Evolutionary conservation across 2,329 filamentous ascomycete species (phyloP), one percentile per base, ranked within the genome.

Genomic region (Chaetoscypha palmicola): DNA sequence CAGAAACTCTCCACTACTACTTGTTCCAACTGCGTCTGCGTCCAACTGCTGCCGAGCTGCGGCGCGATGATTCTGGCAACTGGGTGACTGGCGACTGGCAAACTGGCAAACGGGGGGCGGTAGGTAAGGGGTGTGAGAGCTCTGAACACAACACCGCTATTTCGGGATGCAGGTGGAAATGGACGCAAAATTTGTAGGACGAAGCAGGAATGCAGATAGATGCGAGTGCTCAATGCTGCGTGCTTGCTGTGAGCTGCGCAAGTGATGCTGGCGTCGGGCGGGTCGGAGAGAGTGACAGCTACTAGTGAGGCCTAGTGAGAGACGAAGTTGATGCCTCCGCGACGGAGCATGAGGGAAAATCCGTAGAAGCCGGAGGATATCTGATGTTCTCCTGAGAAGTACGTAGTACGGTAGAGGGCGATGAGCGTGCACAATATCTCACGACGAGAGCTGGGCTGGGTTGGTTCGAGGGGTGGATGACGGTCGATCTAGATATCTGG

Each of bases 81-180:
- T n/a, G n/a, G n/a, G n/a, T n/a, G n/a, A n/a, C n/a, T n/a, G n/a
- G n/a, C n/a, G n/a, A n/a, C n/a, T n/a, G 21, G 23, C 22, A 19
- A 22, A 23, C 26, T 14, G 11, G 23, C 14, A 28, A 14, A 26
- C 37, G 16, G 14, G 35, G 36, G 41, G n/a, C n/a, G n/a, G 41
- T 43, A 42, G 46, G 46, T 47, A 49, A 49, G 38, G 46, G 46
- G 40, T 43, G 41, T 24, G 21, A 31, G 20, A 14, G 26, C 19
- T n/a, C 20, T 17, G 21, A 26, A 23, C n/a, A 41, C 31, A 43
- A 49, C 42, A 38, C 34, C 38, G 42, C 41, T 48, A 49, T 49
- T 49, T 46, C 24, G 26, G 39, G 43, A 42, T 19, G 38, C 33
- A 28, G 21, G 22, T 24, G 22, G 22, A 43, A n/a, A 20, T 31